Conservation (phyloP, 345 rosid genomes). For the Populus euphratica region DNA sequence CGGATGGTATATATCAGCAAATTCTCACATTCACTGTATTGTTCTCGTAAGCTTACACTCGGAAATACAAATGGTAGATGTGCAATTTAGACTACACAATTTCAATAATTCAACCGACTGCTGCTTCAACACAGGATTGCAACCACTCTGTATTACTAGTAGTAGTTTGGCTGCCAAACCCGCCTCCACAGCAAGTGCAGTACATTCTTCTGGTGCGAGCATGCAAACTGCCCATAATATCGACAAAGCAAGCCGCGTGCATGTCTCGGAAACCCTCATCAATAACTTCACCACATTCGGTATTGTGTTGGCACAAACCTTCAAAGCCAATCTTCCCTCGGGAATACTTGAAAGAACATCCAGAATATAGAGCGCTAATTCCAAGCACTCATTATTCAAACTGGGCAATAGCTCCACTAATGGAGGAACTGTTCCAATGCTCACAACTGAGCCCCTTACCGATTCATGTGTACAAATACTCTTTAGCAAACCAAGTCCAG, state of each 20-base stretch:
- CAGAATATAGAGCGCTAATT: conserved; percentile 22
- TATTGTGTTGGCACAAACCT: conserved; percentile 27
- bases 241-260: conserved; percentile 25
- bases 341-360: conserved; percentile 22
- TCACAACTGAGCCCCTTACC: conserved; percentile 19
- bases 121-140: conserved; percentile 25
- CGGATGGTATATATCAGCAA: conserved; percentile 14
- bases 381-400: conserved; percentile 25
- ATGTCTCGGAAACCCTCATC: conserved; percentile 32
- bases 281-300: conserved; percentile 29
- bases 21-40: conserved; percentile 21
- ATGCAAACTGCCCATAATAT: conserved; percentile 29
- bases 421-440: conserved; percentile 27
- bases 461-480: conserved; percentile 25
- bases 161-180: conserved; percentile 34
- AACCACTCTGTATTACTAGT: conserved; percentile 34
- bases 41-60: conserved; percentile 32
- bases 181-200: conserved; percentile 30
- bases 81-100: conserved; percentile 29
- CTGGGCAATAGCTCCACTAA: conserved; percentile 28
- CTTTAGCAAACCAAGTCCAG: conserved; percentile 27
- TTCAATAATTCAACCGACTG: conserved; percentile 30
- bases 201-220: conserved; percentile 31
- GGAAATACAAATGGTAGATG: conserved; percentile 27
- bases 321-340: conserved; percentile 27